Base-by-base conservation (phyloP, 768 basidiomycete species). In the Leccinum arenicola region DNA sequence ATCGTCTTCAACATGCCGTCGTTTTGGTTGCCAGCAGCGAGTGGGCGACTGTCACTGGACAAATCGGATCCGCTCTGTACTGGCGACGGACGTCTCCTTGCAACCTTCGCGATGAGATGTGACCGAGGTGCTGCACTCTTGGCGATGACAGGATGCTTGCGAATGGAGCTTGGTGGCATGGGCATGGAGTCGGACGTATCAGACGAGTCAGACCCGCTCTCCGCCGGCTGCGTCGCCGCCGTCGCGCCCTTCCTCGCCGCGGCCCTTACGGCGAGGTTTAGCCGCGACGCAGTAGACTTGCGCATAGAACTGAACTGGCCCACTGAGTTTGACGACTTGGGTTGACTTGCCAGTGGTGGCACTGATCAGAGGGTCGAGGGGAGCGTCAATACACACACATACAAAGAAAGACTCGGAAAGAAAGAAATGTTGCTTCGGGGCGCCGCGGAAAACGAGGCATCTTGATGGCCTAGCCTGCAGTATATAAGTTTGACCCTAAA, bases 241-340 rank as follows among this genome's bases (percentile, higher is more conserved):
- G 50, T 29, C n/a, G 31, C 10, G 50, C 29, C 2, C 31, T 69
- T 69, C 47, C 68, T 65, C 43, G 43, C 43, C 14, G 64, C 60
- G 11, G 64, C 61, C 57, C 59, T 68, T 10, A n/a, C 1, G 52
- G 9, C 10, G 29, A 51, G 17, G 33, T 15, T 43, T 36, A 36
- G 49, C 9, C 45, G 31, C 21, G 47, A 27, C 25, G 55, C 11
- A n/a, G 47, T 11, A 45, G 63, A 50, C 36, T 64, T 64, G 45
- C 31, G n/a, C 23, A 21, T 47, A 12, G 6, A 45, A 14, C 17
- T 15, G 12, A n/a, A 12, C 19, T 35, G 50, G 19, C 3, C 33
- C 49, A 12, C 4, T 21, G 15, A 45, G 48, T 31, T 49, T 8
- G 54, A 38, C 2, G 45, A 31, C 21, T 40, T 47, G 17, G 56